Conservation (phyloP, 768 basidiomycete species). For the Cubamyces lactineus region DNA sequence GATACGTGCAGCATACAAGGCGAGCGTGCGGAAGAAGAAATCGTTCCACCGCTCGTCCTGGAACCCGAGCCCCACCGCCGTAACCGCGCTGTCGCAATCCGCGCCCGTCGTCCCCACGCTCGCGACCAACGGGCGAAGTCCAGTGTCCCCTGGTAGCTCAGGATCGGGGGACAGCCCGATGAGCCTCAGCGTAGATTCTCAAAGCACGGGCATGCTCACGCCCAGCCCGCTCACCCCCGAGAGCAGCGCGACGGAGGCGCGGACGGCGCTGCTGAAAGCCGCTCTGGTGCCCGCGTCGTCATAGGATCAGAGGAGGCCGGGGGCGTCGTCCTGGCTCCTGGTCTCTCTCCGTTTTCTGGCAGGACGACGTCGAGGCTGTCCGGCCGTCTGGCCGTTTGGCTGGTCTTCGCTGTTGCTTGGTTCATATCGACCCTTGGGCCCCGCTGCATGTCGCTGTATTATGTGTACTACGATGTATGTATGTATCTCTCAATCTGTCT, state of each 20-base stretch:
- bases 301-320: neutral
- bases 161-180: slow-evolving; percentile 14
- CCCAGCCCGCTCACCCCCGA: slow-evolving; percentile 24
- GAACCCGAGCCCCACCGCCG: slow-evolving; percentile 36
- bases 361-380: neutral
- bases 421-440: neutral
- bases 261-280: slow-evolving; percentile 10
- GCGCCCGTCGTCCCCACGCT: neutral
- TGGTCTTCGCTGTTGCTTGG: neutral
- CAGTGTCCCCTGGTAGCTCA: slow-evolving; percentile 5
- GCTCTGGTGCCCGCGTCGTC: slow-evolving; percentile 21
- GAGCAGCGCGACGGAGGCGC: neutral
- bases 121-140: slow-evolving; percentile 1
- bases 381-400: neutral
- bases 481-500: slow-evolving; percentile 8
- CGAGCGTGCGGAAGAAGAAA: slow-evolving; percentile 50
- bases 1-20: slow-evolving; percentile 56
- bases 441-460: slow-evolving; percentile 9
- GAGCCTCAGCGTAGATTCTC: slow-evolving; percentile 15
- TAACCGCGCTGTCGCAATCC: slow-evolving; percentile 6
- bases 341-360: neutral
- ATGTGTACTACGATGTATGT: slow-evolving; percentile 15
- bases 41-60: slow-evolving; percentile 56
- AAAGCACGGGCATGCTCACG: slow-evolving; percentile 17
- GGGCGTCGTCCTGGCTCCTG: neutral